Evolutionary conservation across 345 rosid genomes (phyloP).

Genomic region (Arabis hirsuta): DNA sequence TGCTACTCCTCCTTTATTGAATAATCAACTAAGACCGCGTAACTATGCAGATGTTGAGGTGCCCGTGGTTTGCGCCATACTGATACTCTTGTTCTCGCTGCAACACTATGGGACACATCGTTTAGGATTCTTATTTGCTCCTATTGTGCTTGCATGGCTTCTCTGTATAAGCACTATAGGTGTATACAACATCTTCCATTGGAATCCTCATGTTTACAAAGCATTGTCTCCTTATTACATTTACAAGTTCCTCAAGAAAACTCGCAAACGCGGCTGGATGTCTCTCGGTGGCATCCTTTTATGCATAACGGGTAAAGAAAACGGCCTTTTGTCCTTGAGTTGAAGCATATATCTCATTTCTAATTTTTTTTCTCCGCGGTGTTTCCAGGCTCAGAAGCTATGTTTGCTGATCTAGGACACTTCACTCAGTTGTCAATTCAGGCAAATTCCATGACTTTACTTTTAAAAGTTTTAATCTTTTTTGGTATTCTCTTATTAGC

Average conservation of each 20-base stretch:
- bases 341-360: constrained; percentile 2
- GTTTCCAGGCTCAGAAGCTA: constrained; percentile 89
- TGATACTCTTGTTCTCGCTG: constrained; percentile 69
- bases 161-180: constrained; percentile 90
- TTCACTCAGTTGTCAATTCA: constrained; percentile 88
- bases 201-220: constrained; percentile 93
- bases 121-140: constrained; percentile 85
- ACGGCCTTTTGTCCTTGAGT: background rate
- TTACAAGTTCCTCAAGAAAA: constrained; percentile 85
- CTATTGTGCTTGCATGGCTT: constrained; percentile 78
- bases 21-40: background rate
- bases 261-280: constrained; percentile 97
- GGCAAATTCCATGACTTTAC: constrained; percentile 46
- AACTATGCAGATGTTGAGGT: constrained; percentile 79
- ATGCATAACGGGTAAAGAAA: constrained; percentile 79
- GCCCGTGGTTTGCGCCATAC: constrained; percentile 74
- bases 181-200: constrained; percentile 75
- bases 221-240: constrained; percentile 97
- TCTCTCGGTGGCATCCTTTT: constrained; percentile 94
- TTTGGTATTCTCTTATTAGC: background rate
- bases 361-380: background rate
- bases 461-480: background rate
- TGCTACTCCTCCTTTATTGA: background rate
- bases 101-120: constrained; percentile 91
- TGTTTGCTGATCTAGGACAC: constrained; percentile 99